Evolutionary conservation across 2,329 filamentous ascomycete species (phyloP), one percentile per base, ranked within the genome.

Genomic region (Lecanosticta acicola): DNA sequence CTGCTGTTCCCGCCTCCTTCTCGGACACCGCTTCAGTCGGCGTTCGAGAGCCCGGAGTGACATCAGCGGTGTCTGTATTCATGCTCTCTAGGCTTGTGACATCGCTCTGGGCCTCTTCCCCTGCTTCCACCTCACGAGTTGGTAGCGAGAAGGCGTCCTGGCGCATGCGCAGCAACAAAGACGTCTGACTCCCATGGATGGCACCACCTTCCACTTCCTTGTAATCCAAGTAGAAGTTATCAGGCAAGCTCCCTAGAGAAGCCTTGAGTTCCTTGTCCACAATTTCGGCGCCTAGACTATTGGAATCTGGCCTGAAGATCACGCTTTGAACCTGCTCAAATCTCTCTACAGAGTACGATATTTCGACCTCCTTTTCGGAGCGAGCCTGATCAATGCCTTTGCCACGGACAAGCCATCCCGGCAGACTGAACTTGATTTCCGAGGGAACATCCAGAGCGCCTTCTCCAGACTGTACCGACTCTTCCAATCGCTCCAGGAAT

Each of bases 311-410:
- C 3, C 19, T 29, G 36, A 59, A 58, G 13, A 46, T 32, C 1
- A 53, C 35, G 26, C 21, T 47, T 34, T 58, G 54, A 4, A 48
- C 47, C 29, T 60, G 56, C 52, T 62, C 60, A 29, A 63, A 57
- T 8, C 57, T 49, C 18, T 61, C 59, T 24, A 62, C 53, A 5
- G 60, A 18, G 40, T 64, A 63, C 13, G 43, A 41, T 13, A 58
- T 51, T 41, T 46, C 45, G 17, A 40, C 14, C 2, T 29, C 34
- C 8, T 19, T 32, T 17, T 16, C 14, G 24, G 21, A 18, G 10
- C 24, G 10, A 3, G 20, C 18, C 9, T 38, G 16, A 16, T 24
- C 17, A 9, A 34, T 20, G 11, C 24, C 18, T 14, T 16, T 26
- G 13, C 26, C 33, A 3, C 44, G 14, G 14, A 49, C 32, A 8